phyloP scores from a whole-genome alignment of 73 alveolate species.

The Paramecium primaurelia region DNA sequence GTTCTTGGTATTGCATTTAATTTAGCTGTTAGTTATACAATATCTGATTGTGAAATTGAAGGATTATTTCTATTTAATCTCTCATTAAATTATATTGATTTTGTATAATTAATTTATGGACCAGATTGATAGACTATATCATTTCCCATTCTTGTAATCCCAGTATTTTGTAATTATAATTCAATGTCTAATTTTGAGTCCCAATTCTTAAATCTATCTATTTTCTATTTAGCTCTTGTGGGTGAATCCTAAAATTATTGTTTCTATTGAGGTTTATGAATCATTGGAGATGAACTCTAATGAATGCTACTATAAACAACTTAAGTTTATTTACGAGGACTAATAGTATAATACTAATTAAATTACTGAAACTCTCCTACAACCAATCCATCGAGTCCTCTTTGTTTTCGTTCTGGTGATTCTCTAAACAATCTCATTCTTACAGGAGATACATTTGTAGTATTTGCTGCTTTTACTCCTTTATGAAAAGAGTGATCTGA shows the following conservation, averaged over 20 bases:
- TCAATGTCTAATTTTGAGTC: slow-evolving; percentile 17
- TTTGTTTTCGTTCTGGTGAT: neutral
- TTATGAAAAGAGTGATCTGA: neutral
- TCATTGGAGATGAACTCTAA: slow-evolving; percentile 38
- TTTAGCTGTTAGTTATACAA: neutral
- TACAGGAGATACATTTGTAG: slow-evolving; percentile 40
- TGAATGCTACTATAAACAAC: neutral
- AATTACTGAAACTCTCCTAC: slow-evolving; percentile 38
- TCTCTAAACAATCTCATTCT: slow-evolving; percentile 46
- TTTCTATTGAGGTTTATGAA: neutral
- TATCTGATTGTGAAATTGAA: neutral
- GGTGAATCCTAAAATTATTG: neutral
- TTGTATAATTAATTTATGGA: neutral
- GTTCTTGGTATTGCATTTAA: slow-evolving; percentile 29
- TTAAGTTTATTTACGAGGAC: slow-evolving; percentile 5
- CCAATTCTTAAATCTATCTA: slow-evolving; percentile 31
- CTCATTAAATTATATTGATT: neutral
- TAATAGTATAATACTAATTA: neutral
- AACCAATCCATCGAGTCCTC: slow-evolving; percentile 34
- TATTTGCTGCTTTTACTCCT: neutral
- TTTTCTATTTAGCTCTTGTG: slow-evolving; percentile 12
- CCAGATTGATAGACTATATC: neutral
- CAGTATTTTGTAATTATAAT: neutral
- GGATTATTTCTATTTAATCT: slow-evolving; percentile 4
- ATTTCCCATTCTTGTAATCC: neutral